Base-by-base conservation (phyloP, 2,329 filamentous ascomycete species). In the Diaporthe longicolla region DNA sequence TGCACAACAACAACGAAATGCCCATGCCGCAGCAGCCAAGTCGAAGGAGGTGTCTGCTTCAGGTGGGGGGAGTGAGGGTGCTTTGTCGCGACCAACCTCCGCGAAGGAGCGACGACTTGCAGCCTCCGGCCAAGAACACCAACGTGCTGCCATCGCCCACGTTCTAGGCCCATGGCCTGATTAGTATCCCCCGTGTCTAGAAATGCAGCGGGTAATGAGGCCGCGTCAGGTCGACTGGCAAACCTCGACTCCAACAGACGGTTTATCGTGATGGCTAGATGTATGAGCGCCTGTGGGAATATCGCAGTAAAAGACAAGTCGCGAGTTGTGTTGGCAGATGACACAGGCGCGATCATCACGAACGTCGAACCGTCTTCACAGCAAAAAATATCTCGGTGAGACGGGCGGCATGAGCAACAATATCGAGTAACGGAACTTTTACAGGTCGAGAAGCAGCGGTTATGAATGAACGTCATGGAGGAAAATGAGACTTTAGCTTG, bases 381-480 rank as follows among this genome's bases (percentile, higher is more conserved):
- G n/a, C 17, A 21, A 15, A 15, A 15, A 10, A 19, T 11, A 26
- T 15, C 35, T 26, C 7, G 11, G 45, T 52, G 63, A 54, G 48
- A 21, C 15, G 32, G 19, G 17, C 9, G 15, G 37, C 17, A 48
- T 24, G 48, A 21, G 26, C 29, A 35, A 35, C 26, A 40, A 45
- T 40, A 19, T n/a, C 19, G 45, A 26, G 24, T 10, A 21, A 40
- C 48, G 40, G 4, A 29, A 11, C n/a, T 32, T 37, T 54, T 26
- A 9, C 48, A 40, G 21, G 63, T 52, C 63, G 63, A n/a, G 63
- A 54, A 48, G 17, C 37, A 26, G 63, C 48, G n/a, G n/a, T 15
- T 21, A n/a, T 52, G 48, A 52, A 40, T 40, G 48, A 37, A 26
- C 19, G 35, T 4, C 26, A 24, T 52, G 48, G 37, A 68, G 29